Evolutionary conservation across 257 asterid genomes (phyloP).

Genomic region (Penstemon barbatus): DNA sequence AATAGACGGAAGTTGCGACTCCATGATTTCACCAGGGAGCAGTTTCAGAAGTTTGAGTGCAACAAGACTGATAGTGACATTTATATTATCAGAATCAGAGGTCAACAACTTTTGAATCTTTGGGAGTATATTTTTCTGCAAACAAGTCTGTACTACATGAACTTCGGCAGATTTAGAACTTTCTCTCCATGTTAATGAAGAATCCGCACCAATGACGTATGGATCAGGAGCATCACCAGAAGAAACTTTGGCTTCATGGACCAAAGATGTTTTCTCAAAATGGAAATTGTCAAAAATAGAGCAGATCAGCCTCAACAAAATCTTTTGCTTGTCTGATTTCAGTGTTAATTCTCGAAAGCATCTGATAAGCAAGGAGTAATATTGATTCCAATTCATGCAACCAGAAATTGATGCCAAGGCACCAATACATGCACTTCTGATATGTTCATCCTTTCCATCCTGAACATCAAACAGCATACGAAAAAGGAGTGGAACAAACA

Average conservation of each 20-base stretch:
- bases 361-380: conserved; percentile 55
- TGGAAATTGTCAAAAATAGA: conserved; percentile 77
- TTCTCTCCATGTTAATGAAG: conserved; percentile 34
- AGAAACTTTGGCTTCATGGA: conserved; percentile 39
- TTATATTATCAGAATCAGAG: conserved; percentile 65
- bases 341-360: conserved; percentile 74
- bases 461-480: conserved; percentile 68
- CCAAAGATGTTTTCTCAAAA: conserved; percentile 47
- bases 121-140: conserved; percentile 65
- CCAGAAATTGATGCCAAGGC: conserved; percentile 79
- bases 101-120: conserved; percentile 72
- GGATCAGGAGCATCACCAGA: conserved; percentile 45
- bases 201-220: conserved; percentile 28
- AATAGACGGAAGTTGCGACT: conserved; percentile 76
- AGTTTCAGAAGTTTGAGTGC: conserved; percentile 85
- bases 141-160: conserved; percentile 45
- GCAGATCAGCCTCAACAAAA: conserved; percentile 64
- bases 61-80: conserved; percentile 68
- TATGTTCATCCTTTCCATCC: conserved; percentile 86
- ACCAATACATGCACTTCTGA: conserved; percentile 73
- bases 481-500: conserved; percentile 76
- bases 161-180: conserved; percentile 31
- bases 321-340: conserved; percentile 75
- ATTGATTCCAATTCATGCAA: conserved; percentile 74
- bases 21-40: conserved; percentile 83